Evolutionary conservation across 805 yeast species (phyloP).

Genomic region (Komagataella kurtzmanii): DNA sequence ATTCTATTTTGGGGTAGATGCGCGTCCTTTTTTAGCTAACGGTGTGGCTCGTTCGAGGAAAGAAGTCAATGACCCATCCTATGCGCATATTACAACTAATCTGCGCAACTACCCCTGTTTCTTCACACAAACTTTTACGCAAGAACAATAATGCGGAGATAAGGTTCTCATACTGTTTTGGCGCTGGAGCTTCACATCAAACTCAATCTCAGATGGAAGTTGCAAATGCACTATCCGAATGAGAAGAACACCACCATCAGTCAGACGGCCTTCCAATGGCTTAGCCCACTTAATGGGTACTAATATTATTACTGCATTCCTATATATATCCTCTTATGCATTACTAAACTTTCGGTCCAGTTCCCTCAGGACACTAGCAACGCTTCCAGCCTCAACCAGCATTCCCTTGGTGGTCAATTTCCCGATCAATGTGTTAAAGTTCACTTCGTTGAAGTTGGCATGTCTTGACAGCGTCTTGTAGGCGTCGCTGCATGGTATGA

Average conservation of each 20-base stretch:
- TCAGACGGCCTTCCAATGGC: not conserved
- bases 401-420: slow-evolving; percentile 70
- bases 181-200: too few species aligned
- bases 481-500: slow-evolving; percentile 83
- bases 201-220: too few species aligned
- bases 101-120: not conserved
- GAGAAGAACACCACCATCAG: not conserved
- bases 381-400: slow-evolving; percentile 86
- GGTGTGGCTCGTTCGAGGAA: not conserved
- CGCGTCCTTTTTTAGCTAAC: not conserved
- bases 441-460: slow-evolving; percentile 60
- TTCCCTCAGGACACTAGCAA: slow-evolving; percentile 73
- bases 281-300: not conserved
- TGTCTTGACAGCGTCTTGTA: slow-evolving; percentile 78
- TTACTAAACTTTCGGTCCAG: slow-evolving; percentile 47
- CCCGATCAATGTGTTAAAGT: slow-evolving; percentile 61
- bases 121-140: not conserved
- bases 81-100: not conserved
- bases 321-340: not conserved
- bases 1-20: not conserved
- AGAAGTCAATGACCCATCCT: not conserved
- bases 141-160: not conserved
- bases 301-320: not conserved
- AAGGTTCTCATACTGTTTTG: too few species aligned
- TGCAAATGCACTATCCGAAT: too few species aligned